phyloP scores from a whole-genome alignment of 2,329 filamentous ascomycete genomes.

The Alternaria brassicae region DNA sequence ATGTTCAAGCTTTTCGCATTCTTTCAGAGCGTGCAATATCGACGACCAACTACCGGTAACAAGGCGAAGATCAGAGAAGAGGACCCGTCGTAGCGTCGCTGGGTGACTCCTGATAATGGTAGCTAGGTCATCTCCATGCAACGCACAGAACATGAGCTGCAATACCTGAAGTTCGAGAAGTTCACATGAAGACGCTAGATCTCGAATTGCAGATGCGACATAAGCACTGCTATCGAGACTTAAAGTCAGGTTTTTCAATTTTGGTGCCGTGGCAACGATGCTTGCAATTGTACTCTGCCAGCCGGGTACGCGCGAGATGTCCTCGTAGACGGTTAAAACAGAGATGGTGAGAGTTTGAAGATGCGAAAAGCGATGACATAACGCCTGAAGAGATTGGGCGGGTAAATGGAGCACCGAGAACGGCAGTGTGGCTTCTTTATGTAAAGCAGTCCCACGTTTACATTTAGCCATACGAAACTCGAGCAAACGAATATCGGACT shows the following conservation, averaged over 20 bases:
- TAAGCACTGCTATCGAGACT: constrained; percentile 27
- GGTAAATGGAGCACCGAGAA: constrained; percentile 26
- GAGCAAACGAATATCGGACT: constrained; percentile 27
- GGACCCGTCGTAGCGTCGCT: constrained; percentile 17
- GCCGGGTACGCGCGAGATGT: constrained; percentile 20
- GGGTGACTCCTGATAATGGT: constrained; percentile 25
- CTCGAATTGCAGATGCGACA: constrained; percentile 25
- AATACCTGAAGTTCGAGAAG: constrained; percentile 21
- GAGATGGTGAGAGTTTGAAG: constrained; percentile 30
- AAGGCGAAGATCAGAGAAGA: constrained; percentile 21
- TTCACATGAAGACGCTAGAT: constrained; percentile 20
- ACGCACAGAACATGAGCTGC: constrained; percentile 24
- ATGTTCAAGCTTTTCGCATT: constrained; percentile 1
- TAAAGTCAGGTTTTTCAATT: constrained; percentile 27
- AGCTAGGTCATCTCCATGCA: constrained; percentile 24
- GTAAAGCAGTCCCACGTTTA: constrained; percentile 6
- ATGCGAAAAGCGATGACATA: constrained; percentile 20
- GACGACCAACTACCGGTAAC: constrained; percentile 26
- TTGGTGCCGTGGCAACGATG: constrained; percentile 29
- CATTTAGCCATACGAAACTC: constrained; percentile 33
- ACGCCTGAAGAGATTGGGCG: constrained; percentile 12
- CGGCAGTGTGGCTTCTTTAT: constrained; percentile 22
- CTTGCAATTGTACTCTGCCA: constrained; percentile 32
- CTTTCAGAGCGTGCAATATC: constrained; percentile 17
- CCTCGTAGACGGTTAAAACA: constrained; percentile 21